Percentiles rank a stretch among this genome's conserved stretches.
These are phyloP conservation scores for Eucalyptus tenuipes DNA, from an alignment of 345 rosid species.

Conservation along the genomic window DNA sequence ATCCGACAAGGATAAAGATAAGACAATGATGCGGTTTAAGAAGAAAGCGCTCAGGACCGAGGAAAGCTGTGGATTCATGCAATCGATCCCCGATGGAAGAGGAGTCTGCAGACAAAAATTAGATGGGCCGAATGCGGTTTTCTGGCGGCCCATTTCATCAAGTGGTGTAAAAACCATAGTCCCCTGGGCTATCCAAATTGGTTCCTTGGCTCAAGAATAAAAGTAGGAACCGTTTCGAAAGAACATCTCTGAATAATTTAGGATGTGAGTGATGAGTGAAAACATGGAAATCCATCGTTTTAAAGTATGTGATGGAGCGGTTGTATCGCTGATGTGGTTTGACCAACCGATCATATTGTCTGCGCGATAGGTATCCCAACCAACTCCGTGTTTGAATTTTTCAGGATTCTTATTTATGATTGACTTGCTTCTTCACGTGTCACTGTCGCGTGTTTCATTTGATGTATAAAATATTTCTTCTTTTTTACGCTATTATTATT, in stretches of 20 bases:
- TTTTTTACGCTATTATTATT: rapidly evolving
- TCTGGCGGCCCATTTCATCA: neutral
- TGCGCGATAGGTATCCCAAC: neutral
- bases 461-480: neutral
- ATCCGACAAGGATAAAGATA: neutral
- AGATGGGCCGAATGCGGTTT: neutral
- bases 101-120: neutral
- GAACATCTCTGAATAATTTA: neutral
- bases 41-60: neutral
- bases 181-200: neutral
- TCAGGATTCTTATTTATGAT: neutral
- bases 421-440: neutral
- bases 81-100: neutral
- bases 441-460: neutral
- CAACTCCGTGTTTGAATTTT: rapidly evolving
- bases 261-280: neutral
- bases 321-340: rapidly evolving
- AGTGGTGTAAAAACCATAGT: neutral
- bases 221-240: neutral
- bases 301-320: neutral
- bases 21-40: neutral
- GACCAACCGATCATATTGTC: neutral
- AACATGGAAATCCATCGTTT: neutral
- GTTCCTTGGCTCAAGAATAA: neutral
- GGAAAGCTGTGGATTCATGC: neutral